These are phyloP conservation scores for Beauveria scarabaeidicola DNA, from an alignment of 2,329 filamentous ascomycete species.

Conservation along the genomic window DNA sequence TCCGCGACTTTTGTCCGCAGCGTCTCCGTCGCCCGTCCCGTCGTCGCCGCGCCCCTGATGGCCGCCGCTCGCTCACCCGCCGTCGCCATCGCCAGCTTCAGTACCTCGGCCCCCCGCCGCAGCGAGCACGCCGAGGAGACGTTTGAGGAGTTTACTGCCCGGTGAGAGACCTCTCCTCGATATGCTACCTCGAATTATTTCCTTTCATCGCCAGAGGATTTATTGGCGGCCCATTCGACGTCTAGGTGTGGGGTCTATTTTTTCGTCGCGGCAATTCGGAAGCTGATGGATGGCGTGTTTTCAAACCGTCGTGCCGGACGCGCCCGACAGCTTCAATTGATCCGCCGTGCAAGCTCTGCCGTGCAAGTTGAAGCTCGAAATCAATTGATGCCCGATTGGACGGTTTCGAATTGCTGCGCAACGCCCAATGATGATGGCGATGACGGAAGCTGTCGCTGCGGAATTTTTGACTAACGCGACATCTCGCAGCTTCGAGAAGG, in stretches of 20 bases:
- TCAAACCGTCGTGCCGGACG: neutral
- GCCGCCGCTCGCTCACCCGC: slow-evolving; percentile 32
- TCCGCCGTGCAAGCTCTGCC: neutral
- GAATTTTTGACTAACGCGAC: slow-evolving; percentile 5
- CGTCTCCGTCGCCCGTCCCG: slow-evolving; percentile 52
- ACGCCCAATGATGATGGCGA: neutral
- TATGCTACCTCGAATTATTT: neutral
- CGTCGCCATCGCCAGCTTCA: slow-evolving; percentile 48
- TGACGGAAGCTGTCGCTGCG: slow-evolving; percentile 18
- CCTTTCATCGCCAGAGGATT: neutral
- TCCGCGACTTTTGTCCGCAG: slow-evolving; percentile 51
- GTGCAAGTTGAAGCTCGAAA: neutral
- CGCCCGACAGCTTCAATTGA: neutral
- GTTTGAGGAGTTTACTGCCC: slow-evolving; percentile 96
- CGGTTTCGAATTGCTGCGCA: neutral
- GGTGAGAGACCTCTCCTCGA: slow-evolving; percentile 50
- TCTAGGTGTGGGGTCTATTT: neutral
- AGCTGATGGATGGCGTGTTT: slow-evolving; percentile 5
- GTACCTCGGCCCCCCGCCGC: slow-evolving; percentile 49
- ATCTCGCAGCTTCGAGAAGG: slow-evolving; percentile 84
- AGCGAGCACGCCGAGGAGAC: slow-evolving; percentile 81
- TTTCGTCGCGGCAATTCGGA: slow-evolving; percentile 2
- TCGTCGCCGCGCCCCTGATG: slow-evolving; percentile 45
- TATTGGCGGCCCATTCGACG: neutral
- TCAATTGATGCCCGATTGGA: neutral